These are phyloP conservation scores for Apiotrichum domesticum DNA, from an alignment of 1,284 basidiomycete genomes.

Conservation along the genomic window DNA sequence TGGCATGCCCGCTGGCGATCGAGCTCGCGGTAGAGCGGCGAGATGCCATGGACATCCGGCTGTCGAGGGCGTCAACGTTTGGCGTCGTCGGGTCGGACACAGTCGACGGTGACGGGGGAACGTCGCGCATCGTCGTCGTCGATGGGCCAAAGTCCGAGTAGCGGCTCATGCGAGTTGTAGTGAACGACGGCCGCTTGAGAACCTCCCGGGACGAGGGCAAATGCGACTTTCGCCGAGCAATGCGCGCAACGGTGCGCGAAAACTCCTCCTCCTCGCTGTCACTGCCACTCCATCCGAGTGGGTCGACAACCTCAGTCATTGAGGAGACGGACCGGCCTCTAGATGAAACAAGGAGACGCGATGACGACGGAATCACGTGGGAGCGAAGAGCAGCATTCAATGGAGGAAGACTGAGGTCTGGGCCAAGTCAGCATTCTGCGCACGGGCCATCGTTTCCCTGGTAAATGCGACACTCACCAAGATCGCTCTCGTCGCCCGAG, in stretches of 20 bases:
- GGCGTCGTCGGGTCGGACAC: background rate
- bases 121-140: no score
- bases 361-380: constrained; percentile 26
- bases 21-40: constrained; percentile 13
- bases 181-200: constrained; percentile 12
- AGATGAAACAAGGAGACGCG: constrained; percentile 10
- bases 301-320: background rate
- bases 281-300: constrained; percentile 31
- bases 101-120: background rate
- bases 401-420: constrained; percentile 26
- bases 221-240: constrained; percentile 16
- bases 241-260: constrained; percentile 19
- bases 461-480: constrained; percentile 22
- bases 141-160: constrained; percentile 2
- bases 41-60: background rate
- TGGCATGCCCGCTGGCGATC: constrained; percentile 3
- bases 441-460: no score
- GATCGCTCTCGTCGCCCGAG: constrained; percentile 30
- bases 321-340: background rate
- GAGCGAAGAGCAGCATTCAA: constrained; percentile 26
- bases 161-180: constrained; percentile 2
- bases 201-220: background rate
- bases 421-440: no score
- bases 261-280: constrained; percentile 41
- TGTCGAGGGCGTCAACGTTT: background rate